Conservation (phyloP, 2,329 filamentous ascomycete genomes). For the Botrytis fabae region DNA sequence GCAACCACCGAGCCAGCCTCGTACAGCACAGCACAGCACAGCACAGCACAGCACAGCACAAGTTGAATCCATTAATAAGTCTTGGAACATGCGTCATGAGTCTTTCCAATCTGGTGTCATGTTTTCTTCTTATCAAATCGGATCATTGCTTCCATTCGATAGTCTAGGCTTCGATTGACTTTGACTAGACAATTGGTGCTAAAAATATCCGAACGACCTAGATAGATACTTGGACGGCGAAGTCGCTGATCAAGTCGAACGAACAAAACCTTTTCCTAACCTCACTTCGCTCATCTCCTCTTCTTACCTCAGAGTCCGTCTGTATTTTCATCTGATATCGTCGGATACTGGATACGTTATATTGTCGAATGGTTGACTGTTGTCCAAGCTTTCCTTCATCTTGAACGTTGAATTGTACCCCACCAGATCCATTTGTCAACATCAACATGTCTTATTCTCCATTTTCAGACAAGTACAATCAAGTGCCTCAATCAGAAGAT, state of each 20-base stretch:
- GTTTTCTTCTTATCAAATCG: not conserved
- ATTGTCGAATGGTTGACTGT: not conserved
- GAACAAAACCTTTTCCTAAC: slow-evolving; percentile 10
- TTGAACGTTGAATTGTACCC: not conserved
- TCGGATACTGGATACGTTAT: not conserved
- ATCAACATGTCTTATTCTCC: slow-evolving; percentile 20
- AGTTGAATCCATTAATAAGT: not conserved
- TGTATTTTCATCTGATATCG: not conserved
- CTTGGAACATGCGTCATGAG: slow-evolving; percentile 13
- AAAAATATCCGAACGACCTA: not conserved
- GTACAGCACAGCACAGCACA: slow-evolving; percentile 2
- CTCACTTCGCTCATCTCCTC: slow-evolving; percentile 4
- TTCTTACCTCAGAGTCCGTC: not conserved
- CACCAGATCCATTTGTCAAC: not conserved
- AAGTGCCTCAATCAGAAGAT: slow-evolving; percentile 24
- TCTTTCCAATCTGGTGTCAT: not conserved
- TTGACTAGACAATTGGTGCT: not conserved
- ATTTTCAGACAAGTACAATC: slow-evolving; percentile 23
- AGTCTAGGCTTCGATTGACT: not conserved
- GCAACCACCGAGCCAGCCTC: not conserved
- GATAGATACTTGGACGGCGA: slow-evolving; percentile 10
- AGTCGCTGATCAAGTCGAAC: not conserved
- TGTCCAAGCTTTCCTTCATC: not conserved
- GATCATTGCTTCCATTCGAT: not conserved
- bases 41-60: not conserved